Base-by-base conservation (phyloP, 2,329 filamentous ascomycete species). In the Trichoderma hamatum region DNA sequence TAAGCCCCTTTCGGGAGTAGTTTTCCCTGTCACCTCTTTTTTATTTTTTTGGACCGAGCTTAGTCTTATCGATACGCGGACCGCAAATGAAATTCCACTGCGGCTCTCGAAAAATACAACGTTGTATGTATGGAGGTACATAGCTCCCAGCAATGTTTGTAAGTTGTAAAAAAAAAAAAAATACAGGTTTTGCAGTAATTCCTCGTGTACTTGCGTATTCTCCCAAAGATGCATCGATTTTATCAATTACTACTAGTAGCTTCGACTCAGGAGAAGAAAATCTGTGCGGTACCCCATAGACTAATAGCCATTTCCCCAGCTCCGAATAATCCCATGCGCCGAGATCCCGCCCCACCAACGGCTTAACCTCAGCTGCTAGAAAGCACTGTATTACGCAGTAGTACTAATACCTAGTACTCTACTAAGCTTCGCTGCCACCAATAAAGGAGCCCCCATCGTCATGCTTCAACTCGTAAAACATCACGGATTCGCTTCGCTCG, bases 61-160 rank as follows among this genome's bases (percentile, higher is more conserved):
- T 60, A 19, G 36, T 36, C 16, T 60, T 60, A 60, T 60, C 58
- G 58, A 60, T 60, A 60, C 24, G 58, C 58, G 39, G 58, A 49
- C 19, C 21, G 46, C 46, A 49, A 14, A 9, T 9, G 39, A n/a
- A 9, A 43, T 43, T 43, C 39, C 39, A n/a, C 39, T 43, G 16
- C 19, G 19, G 39, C 39, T 43, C 39, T 19, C 19, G 39, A 7
- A 43, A 43, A 43, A 43, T 43, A 19, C 39, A 24, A 49, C 46
- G 21, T 24, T 49, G 34, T 11, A 36, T 49, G 43, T 2, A 11
- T 24, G n/a, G 11, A 9, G 6, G 30, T 30, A 30, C 30, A 30
- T 30, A 13, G 36, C 34, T 36, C 13, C 10, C n/a, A 49, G 19
- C 19, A 49, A 10, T 24, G n/a, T 21, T 4, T 21, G 4, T 16